Evolutionary conservation across 148 eudicot genomes (phyloP).

Genomic region (Chenopodium formosanum): DNA sequence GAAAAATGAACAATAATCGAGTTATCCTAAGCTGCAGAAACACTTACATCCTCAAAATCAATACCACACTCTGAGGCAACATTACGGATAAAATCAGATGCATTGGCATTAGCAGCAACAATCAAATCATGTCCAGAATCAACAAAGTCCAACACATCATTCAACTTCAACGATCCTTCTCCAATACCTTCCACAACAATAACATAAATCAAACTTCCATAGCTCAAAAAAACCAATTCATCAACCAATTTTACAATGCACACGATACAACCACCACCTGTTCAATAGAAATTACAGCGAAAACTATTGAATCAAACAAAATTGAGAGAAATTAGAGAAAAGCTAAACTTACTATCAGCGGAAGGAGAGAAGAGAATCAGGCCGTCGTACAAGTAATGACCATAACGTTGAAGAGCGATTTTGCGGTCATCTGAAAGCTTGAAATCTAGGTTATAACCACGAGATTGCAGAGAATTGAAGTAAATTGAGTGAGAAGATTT

Average conservation of each 20-base stretch:
- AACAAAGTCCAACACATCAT: slow-evolving; percentile 59
- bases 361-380: slow-evolving; percentile 47
- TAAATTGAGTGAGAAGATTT: slow-evolving; percentile 52
- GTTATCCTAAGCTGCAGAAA: background rate
- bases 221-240: background rate
- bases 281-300: too few species aligned
- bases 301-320: background rate
- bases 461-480: slow-evolving; percentile 45
- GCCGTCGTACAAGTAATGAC: slow-evolving; percentile 52
- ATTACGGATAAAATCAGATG: slow-evolving; percentile 62
- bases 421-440: slow-evolving; percentile 55
- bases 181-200: slow-evolving; percentile 35
- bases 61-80: slow-evolving; percentile 66
- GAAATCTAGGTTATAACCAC: slow-evolving; percentile 57
- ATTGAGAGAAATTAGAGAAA: background rate
- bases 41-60: slow-evolving; percentile 61
- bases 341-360: slow-evolving; percentile 39
- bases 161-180: slow-evolving; percentile 49
- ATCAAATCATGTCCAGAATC: slow-evolving; percentile 72
- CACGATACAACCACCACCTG: too few species aligned
- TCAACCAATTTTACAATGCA: too few species aligned
- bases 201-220: background rate
- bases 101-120: slow-evolving; percentile 55
- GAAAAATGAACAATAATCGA: background rate
- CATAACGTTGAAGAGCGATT: slow-evolving; percentile 48